A percentile compares a stretch with the other conserved stretches of the same genome.
phyloP scores from a whole-genome alignment of 208 protist genomes.

The Endotrypanum monterogeii region DNA sequence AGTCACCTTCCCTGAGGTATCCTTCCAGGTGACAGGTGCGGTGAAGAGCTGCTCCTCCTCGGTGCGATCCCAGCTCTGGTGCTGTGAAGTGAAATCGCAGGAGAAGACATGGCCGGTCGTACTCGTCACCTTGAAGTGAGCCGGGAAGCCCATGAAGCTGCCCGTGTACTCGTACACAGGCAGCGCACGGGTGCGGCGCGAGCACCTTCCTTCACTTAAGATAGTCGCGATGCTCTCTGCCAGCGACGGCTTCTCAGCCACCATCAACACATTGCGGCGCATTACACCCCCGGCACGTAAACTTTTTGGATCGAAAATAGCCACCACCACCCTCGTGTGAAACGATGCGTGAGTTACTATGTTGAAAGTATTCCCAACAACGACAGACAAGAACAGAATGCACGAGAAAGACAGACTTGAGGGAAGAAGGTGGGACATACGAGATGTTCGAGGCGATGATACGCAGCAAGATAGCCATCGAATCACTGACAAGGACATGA shows the following conservation, averaged over 20 bases:
- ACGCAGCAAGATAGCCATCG: background rate
- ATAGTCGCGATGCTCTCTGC: slow-evolving; percentile 90
- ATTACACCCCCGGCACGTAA: slow-evolving; percentile 24
- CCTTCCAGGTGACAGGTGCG: slow-evolving; percentile 84
- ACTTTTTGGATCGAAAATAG: background rate
- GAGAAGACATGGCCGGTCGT: slow-evolving; percentile 92
- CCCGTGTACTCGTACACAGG: slow-evolving; percentile 89
- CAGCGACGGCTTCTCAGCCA: slow-evolving; percentile 95
- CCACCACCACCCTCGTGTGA: background rate
- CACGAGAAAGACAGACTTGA: background rate
- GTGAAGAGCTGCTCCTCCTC: slow-evolving; percentile 87
- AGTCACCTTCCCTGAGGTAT: slow-evolving; percentile 84
- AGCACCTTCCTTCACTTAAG: slow-evolving; percentile 76
- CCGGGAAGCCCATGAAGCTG: slow-evolving; percentile 65
- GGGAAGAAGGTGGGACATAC: too few species aligned
- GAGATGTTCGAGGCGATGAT: background rate
- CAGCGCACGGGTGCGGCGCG: slow-evolving; percentile 67
- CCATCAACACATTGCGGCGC: slow-evolving; percentile 86
- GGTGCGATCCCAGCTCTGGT: slow-evolving; percentile 89
- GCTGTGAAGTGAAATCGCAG: slow-evolving; percentile 89
- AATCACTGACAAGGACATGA: background rate
- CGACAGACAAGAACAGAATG: background rate
- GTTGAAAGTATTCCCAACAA: background rate
- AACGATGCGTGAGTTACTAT: too few species aligned
- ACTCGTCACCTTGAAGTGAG: slow-evolving; percentile 87